These are phyloP conservation scores for Microstroma glucosiphilum DNA, from an alignment of 1,284 basidiomycete genomes.

Conservation along the genomic window DNA sequence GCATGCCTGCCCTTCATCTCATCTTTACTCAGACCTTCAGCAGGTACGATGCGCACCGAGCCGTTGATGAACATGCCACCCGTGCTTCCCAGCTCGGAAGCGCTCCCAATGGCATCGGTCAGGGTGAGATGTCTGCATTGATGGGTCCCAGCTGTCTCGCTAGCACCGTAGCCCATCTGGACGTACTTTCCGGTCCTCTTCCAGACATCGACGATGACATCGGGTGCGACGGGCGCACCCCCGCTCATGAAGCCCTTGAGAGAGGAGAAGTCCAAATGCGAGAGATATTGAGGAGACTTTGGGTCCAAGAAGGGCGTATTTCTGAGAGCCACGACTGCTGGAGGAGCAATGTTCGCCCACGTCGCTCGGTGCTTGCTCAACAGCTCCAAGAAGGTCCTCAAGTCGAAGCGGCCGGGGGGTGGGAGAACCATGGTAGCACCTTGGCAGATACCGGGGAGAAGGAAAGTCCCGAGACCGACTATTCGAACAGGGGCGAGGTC, in stretches of 20 bases:
- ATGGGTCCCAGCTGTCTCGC: constrained; percentile 26
- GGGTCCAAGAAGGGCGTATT: constrained; percentile 42
- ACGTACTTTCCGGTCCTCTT: constrained; percentile 49
- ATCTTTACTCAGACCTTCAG: constrained; percentile 16
- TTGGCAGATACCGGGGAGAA: constrained; percentile 41
- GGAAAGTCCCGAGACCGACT: constrained; percentile 34
- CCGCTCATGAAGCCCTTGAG: constrained; percentile 50
- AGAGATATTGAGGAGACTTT: constrained; percentile 14
- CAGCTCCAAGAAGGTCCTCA: constrained; percentile 46
- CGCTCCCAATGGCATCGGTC: constrained; percentile 15
- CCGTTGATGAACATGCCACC: constrained; percentile 19
- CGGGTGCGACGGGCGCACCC: constrained; percentile 50
- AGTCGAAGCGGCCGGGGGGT: constrained; percentile 43
- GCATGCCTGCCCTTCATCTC: constrained; percentile 18
- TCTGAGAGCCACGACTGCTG: constrained; percentile 51
- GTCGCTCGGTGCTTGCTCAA: constrained; percentile 48
- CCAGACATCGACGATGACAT: constrained; percentile 49
- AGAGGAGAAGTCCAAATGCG: constrained; percentile 46
- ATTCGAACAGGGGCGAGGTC: too few species aligned
- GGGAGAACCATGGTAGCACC: constrained; percentile 51
- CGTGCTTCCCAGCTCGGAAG: constrained; percentile 31
- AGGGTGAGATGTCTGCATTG: constrained; percentile 20
- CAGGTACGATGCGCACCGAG: constrained; percentile 23
- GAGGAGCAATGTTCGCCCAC: constrained; percentile 52
- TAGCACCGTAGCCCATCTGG: constrained; percentile 40